These are phyloP conservation scores for Marasmius fiardii DNA, from an alignment of 1,284 basidiomycete genomes.

Conservation along the genomic window DNA sequence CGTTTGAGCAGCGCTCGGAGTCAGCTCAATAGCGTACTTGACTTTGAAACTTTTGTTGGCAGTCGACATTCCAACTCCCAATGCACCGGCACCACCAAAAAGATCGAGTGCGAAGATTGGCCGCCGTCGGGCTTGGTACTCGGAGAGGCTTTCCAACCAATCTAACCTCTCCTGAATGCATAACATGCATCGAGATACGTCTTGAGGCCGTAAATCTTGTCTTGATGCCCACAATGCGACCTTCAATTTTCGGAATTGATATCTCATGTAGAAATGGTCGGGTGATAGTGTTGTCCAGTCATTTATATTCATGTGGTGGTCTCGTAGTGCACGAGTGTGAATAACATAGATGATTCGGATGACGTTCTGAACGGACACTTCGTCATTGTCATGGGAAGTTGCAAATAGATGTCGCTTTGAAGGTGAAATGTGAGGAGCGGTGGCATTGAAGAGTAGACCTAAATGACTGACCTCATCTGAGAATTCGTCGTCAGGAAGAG, in stretches of 20 bases:
- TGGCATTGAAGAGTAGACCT: neutral
- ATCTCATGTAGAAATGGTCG: slow-evolving; percentile 53
- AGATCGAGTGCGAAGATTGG: slow-evolving; percentile 54
- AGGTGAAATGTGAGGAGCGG: slow-evolving; percentile 1
- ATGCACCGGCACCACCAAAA: slow-evolving; percentile 65
- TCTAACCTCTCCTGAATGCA: slow-evolving; percentile 38
- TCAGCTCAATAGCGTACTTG: slow-evolving; percentile 65
- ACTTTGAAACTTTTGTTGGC: slow-evolving; percentile 48
- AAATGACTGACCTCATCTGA: slow-evolving; percentile 27
- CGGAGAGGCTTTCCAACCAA: slow-evolving; percentile 28
- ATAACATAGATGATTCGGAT: slow-evolving; percentile 46
- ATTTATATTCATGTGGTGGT: slow-evolving; percentile 24
- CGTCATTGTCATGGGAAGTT: slow-evolving; percentile 42
- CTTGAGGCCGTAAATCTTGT: slow-evolving; percentile 24
- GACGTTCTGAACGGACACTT: slow-evolving; percentile 34
- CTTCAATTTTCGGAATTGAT: slow-evolving; percentile 40
- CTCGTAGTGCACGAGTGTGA: slow-evolving; percentile 16
- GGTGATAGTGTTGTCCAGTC: slow-evolving; percentile 52
- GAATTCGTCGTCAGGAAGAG: slow-evolving; percentile 6
- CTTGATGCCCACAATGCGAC: slow-evolving; percentile 37
- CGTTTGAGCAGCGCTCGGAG: slow-evolving; percentile 67
- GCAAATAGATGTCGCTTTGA: slow-evolving; percentile 51
- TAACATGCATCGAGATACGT: slow-evolving; percentile 40
- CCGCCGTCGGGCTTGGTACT: slow-evolving; percentile 24
- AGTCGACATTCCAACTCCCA: slow-evolving; percentile 53